Conservation (phyloP, 2,329 filamentous ascomycete genomes). For the Fusarium sp. region DNA sequence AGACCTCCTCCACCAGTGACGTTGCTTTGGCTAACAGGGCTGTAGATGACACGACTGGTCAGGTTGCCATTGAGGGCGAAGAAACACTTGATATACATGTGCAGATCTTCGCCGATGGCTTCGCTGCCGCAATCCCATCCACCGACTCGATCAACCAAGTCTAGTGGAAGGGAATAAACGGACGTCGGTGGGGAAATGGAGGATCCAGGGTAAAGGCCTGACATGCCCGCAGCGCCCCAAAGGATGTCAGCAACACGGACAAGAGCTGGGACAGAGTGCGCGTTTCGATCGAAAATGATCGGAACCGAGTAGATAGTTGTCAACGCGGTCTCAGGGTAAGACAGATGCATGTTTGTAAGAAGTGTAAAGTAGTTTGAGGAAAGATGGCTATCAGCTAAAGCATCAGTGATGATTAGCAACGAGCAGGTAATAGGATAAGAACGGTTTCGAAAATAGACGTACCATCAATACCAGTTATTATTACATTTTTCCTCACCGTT, state of each 20-base stretch:
- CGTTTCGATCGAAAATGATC: slow-evolving; percentile 81
- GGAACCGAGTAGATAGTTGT: slow-evolving; percentile 77
- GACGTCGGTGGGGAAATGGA: slow-evolving; percentile 78
- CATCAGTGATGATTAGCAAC: slow-evolving; percentile 16
- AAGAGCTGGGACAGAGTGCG: slow-evolving; percentile 74
- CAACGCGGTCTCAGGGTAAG: slow-evolving; percentile 69
- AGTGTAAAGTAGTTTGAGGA: slow-evolving; percentile 75
- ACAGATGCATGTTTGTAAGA: slow-evolving; percentile 73
- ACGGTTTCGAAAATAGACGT: slow-evolving; percentile 52
- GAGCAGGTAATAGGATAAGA: background rate
- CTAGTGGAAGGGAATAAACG: slow-evolving; percentile 78
- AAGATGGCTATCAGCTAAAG: slow-evolving; percentile 77
- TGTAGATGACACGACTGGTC: slow-evolving; percentile 72
- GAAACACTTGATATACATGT: slow-evolving; percentile 85
- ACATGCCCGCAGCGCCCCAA: slow-evolving; percentile 79
- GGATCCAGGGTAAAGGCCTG: slow-evolving; percentile 74
- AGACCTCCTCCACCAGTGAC: slow-evolving; percentile 71
- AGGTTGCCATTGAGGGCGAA: slow-evolving; percentile 79
- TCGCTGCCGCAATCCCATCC: slow-evolving; percentile 80
- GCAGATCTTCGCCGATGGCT: slow-evolving; percentile 80
- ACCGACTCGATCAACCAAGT: slow-evolving; percentile 75
- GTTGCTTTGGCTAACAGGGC: slow-evolving; percentile 80
- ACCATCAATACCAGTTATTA: slow-evolving; percentile 81
- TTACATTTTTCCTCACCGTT: slow-evolving; percentile 68
- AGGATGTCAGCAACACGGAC: slow-evolving; percentile 80